phyloP scores from a whole-genome alignment of 192 early-diverging fungal genomes.

The Entomortierella lignicola region DNA sequence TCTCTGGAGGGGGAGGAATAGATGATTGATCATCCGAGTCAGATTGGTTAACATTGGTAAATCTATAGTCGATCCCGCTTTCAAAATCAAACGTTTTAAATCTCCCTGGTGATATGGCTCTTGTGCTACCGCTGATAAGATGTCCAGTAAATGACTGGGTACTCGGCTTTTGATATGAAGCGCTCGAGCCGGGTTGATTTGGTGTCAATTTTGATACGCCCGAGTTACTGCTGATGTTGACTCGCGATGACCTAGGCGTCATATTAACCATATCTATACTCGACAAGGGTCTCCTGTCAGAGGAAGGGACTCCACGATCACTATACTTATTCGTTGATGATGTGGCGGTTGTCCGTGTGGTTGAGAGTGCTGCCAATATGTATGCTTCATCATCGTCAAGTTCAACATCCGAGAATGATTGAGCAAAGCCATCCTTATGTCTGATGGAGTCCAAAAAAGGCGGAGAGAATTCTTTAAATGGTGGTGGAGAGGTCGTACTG shows the following conservation, averaged over 20 bases:
- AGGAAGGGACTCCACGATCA: too few relatives aligned
- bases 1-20: neutral
- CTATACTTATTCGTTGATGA: neutral
- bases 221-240: too few relatives aligned
- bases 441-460: slow-evolving; percentile 10
- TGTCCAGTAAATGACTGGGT: too few relatives aligned
- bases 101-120: too few relatives aligned
- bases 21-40: neutral
- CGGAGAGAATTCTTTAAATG: slow-evolving; percentile 11
- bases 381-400: neutral
- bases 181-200: too few relatives aligned
- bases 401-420: neutral
- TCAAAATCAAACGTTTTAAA: neutral
- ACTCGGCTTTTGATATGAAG: too few relatives aligned
- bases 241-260: too few relatives aligned
- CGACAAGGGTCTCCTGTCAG: too few relatives aligned
- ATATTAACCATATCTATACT: too few relatives aligned
- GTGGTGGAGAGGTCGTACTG: neutral
- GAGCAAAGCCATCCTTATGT: slow-evolving; percentile 7
- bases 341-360: neutral
- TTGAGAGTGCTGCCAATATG: neutral
- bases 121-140: too few relatives aligned
- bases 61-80: neutral
- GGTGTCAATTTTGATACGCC: too few relatives aligned
- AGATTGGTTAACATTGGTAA: neutral